A percentile compares a stretch with the other conserved stretches of the same genome.
Evolutionary conservation across 2,329 filamentous ascomycete species (phyloP).

Genomic region (Camptophora hylomeconis): DNA sequence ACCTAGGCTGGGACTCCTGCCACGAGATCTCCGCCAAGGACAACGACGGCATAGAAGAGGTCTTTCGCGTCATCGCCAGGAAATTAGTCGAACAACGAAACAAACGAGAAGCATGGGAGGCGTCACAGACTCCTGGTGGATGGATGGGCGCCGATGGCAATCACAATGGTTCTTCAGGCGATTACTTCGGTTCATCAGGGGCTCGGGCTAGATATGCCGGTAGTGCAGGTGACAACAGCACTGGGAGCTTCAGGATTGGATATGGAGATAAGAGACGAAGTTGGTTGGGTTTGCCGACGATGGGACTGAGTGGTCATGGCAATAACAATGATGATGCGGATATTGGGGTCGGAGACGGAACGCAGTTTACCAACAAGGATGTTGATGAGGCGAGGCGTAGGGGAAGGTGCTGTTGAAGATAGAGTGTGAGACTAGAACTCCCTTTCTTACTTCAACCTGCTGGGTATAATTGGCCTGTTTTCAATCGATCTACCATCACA

Average conservation of each 20-base stretch:
- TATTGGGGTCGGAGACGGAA: conserved; percentile 13
- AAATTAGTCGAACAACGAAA: conserved; percentile 66
- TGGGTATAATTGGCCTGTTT: no score
- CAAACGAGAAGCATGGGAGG: conserved; percentile 39
- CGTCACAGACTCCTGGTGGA: conserved; percentile 33
- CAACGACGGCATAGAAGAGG: conserved; percentile 90
- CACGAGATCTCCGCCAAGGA: conserved; percentile 93
- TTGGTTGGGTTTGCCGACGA: conserved; percentile 49
- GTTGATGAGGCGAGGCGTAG: conserved; percentile 19
- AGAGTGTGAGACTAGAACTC: no score
- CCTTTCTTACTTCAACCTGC: no score
- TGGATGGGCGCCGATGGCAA: conserved; percentile 19
- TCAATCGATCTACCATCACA: no score
- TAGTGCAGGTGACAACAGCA: conserved; percentile 24
- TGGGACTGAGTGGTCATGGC: conserved; percentile 23
- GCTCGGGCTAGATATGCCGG: conserved; percentile 37
- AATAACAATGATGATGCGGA: conserved; percentile 20
- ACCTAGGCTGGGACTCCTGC: conserved; percentile 91
- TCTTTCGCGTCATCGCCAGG: conserved; percentile 80
- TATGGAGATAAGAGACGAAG: conserved; percentile 50
- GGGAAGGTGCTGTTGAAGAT: conserved; percentile 33
- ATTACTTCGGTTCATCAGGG: conserved; percentile 14
- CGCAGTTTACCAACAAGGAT: conserved; percentile 19
- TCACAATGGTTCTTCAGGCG: no score
- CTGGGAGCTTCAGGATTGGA: conserved; percentile 47